Base-by-base conservation (phyloP, 345 rosid genomes). In the Brassica cretica region DNA sequence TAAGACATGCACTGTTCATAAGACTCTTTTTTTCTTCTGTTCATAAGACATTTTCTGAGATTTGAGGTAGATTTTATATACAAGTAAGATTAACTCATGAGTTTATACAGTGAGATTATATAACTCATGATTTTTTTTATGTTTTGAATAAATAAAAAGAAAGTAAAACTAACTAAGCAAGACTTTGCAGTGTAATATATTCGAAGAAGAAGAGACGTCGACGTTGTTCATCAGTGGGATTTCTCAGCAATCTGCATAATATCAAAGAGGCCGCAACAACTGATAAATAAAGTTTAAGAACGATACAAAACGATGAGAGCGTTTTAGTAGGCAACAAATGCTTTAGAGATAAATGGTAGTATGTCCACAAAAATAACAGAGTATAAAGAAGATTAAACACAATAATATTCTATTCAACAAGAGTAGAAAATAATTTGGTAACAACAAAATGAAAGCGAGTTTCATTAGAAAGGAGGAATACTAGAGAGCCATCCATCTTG, bases 211-310 rank as follows among this genome's bases (percentile, higher is more conserved):
- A 51, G 8, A 51, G 19, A 19, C 58, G 6, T 84, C 89, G n/a
- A n/a, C n/a, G 84, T 72, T 91, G 97, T 80, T 89, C 90, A 25
- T 90, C 94, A 5, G 98, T 90, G 51, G 97, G 97, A 82, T 93
- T 90, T 83, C 80, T 73, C 81, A 93, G 78, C 89, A 92, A 90
- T 64, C 82, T 78, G 84, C 98, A 92, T 84, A 94, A 92, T 86
- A 92, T 89, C 85, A 88, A 88, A 21, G 94, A 88, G 5, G 98
- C 93, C 14, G 89, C 96, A 15, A 89, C 88, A 30, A 90, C 97
- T 5, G 97, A 92, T 60, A 41, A 10, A 41, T 41, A 41, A 35
- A 44, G 1, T n/a, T 44, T 49, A 49, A 49, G 18, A 49, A 49
- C n/a, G 14, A 33, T 37, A 37, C 41, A 37, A 41, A 32, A 41